phyloP scores from a whole-genome alignment of 139 green algal genomes.

The Tetraselmis chui region DNA sequence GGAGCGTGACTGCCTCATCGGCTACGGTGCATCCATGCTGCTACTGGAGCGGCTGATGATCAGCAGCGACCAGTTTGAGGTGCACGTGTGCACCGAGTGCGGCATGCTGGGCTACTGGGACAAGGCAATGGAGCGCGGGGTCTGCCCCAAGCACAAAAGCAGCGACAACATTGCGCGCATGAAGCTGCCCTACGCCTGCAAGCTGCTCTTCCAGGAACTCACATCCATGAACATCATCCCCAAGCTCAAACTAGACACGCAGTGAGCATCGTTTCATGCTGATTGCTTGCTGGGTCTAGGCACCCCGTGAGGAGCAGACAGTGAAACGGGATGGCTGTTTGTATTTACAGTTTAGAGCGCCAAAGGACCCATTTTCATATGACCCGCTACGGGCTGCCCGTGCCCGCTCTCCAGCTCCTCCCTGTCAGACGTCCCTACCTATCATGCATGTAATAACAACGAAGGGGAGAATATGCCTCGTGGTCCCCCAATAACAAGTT shows the following conservation, averaged over 20 bases:
- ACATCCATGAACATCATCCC: constrained; percentile 93
- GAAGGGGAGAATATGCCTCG: no score
- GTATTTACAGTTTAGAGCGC: no score
- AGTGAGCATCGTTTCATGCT: no score
- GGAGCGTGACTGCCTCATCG: constrained; percentile 98
- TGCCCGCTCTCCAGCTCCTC: no score
- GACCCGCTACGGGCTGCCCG: no score
- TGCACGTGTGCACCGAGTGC: constrained; percentile 91
- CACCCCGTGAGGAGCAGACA: no score
- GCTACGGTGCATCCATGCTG: constrained; percentile 81
- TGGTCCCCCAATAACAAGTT: no score
- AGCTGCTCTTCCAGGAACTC: constrained; percentile 95
- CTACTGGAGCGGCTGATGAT: constrained; percentile 98
- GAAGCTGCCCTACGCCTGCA: constrained; percentile 94
- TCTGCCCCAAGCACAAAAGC: constrained; percentile 55
- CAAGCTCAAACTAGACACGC: constrained; percentile 51
- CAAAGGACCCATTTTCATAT: no score
- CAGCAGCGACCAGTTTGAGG: constrained; percentile 86
- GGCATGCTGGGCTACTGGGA: constrained; percentile 91
- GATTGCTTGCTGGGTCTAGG: no score
- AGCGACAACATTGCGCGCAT: constrained; percentile 70
- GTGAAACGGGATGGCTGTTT: no score
- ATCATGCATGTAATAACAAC: no score
- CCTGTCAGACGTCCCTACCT: no score
- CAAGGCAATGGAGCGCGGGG: constrained; percentile 37